Evolutionary conservation across 768 basidiomycete species (phyloP), one percentile per base, ranked within the genome.

Genomic region (Cantharellus anzutake): DNA sequence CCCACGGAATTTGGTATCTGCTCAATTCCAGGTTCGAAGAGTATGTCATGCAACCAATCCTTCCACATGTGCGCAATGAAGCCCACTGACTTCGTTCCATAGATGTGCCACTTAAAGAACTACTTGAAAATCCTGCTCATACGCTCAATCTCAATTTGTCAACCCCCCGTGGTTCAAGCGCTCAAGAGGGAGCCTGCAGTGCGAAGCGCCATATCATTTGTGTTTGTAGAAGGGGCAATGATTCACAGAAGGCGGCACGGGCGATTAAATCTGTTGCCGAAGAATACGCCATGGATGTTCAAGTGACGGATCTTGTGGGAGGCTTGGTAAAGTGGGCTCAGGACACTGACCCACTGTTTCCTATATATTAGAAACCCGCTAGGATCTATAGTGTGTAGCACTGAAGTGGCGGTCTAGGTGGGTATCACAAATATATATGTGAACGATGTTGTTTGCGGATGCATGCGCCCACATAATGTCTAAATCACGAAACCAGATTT

Each of bases 181-280:
- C 20, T 29, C 20, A 29, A 29, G 20, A 29, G 20, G 20, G 20
- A 29, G 20, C 20, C 20, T 29, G 20, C 20, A 29, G 20, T 29
- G 20, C 20, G 20, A 37, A 11, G 52, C 52, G 7, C 7, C 4
- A 7, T 60, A 20, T 35, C 3, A 81, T 81, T 61, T 72, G 96
- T 16, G 70, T 96, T 37, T 98, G 93, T 70, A 78, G 89, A 39
- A 73, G 90, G 29, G 93, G 94, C 3, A 98, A 97, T 66, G 94
- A 97, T 69, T 94, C 90, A 0, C 87, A 90, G 68, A 77, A 88
- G 20, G 94, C 92, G 39, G 91, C 81, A 0, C 65, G 11, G 11
- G 11, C 52, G 35, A 48, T 48, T 11, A 11, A 11, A 11, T 48
- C 44, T 11, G 11, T 29, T 11, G 44, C 44, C 11, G 44, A 29